Evolutionary conservation across 495 filamentous ascomycete genomes (phyloP), one percentile per base, ranked within the genome.

Genomic region (Daldinia childiae): DNA sequence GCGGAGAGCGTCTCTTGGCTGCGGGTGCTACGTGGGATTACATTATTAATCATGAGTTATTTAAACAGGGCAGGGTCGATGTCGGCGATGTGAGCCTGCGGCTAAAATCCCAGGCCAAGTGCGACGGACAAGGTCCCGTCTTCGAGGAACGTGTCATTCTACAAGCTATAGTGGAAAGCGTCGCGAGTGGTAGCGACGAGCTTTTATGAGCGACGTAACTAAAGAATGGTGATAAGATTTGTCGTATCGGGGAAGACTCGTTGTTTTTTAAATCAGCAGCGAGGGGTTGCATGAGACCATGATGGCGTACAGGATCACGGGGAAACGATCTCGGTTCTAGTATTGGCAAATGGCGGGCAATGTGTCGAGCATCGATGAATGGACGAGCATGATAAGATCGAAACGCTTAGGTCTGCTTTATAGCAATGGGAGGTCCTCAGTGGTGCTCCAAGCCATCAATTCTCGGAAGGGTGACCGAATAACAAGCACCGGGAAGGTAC

Each of bases 21-120:
- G 90, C 93, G 1, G 88, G 89, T 36, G 92, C 92, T 0, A 92
- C 94, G 3, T 98, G 95, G 95, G 95, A 98, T 74, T 81, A 94
- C 17, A 96, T 99, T 57, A 92, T 97, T 77, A 84, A 79, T 24
- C 93, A 98, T 80, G 89, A 91, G 21, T 78, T 95, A 26, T 97
- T 90, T 74, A 89, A 91, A 76, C 83, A 85, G 30, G 95, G 95
- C 0, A 81, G 91, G n/a, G 91, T 98, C 19, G 93, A 99, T 79
- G 88, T 99, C 43, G 90, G 82, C 43, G 85, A 90, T 74, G 90
- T 99, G 41, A 90, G 87, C 69, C 90, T 93, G 69, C 81, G 88
- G 24, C 77, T 99, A 41, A 92, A 93, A 82, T 84, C 83, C 2
- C 80, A 86, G 74, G 92, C 92, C n/a, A 89, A 91, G 78, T 98